Conservation (phyloP, 2,329 filamentous ascomycete species). For the Aureobasidium sp. region DNA sequence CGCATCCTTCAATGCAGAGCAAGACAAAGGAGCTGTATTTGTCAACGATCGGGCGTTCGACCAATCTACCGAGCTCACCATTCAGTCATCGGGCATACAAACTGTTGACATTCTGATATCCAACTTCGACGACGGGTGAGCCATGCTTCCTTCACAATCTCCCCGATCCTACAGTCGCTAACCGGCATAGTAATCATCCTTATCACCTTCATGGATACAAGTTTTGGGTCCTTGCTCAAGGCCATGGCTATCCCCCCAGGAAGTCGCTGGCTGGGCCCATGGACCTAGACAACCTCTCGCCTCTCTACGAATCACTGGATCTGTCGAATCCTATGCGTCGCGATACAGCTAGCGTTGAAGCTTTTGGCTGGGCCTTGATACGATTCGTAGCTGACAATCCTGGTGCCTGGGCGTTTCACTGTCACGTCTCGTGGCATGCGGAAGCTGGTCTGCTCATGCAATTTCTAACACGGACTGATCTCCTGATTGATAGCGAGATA, state of each 20-base stretch:
- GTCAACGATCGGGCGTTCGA: constrained; percentile 25
- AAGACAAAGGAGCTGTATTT: constrained; percentile 18
- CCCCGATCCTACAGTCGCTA: background rate
- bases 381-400: constrained; percentile 50
- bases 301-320: constrained; percentile 27
- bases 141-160: background rate
- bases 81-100: constrained; percentile 28
- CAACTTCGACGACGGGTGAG: constrained; percentile 27
- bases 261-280: constrained; percentile 18
- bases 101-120: constrained; percentile 28
- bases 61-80: constrained; percentile 23
- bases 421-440: constrained; percentile 51
- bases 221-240: constrained; percentile 28
- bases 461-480: constrained; percentile 43
- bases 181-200: constrained; percentile 20
- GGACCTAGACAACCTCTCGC: constrained; percentile 19
- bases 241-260: constrained; percentile 25
- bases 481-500: constrained; percentile 34
- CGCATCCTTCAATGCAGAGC: constrained; percentile 17
- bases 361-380: constrained; percentile 47
- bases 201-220: constrained; percentile 30
- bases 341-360: constrained; percentile 46
- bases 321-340: constrained; percentile 37
- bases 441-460: constrained; percentile 54
- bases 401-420: constrained; percentile 51